Conservation (phyloP, 192 early-diverging fungal genomes). For the Mortierella hygrophila region DNA sequence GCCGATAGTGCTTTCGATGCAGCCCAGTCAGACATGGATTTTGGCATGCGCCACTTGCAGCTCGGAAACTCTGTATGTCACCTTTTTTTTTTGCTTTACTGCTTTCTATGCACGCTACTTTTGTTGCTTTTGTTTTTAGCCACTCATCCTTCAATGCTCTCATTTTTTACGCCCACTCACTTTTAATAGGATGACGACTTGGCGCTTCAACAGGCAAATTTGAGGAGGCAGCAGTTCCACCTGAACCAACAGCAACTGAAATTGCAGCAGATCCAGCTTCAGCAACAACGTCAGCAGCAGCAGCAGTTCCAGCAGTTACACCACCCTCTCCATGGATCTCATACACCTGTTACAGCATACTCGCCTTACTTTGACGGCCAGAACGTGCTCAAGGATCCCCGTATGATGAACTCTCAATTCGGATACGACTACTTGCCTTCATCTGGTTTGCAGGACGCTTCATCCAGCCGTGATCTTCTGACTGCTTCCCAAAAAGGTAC, state of each 20-base stretch:
- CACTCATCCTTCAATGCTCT: neutral
- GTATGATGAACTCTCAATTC: constrained; percentile 35
- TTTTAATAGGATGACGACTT: constrained; percentile 28
- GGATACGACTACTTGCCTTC: constrained; percentile 24
- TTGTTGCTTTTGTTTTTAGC: neutral
- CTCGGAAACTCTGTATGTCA: constrained; percentile 26
- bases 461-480: constrained; percentile 1
- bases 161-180: neutral
- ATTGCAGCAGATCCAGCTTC: constrained; percentile 30
- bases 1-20: constrained; percentile 2
- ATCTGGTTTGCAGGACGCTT: constrained; percentile 2
- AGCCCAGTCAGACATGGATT: constrained; percentile 19
- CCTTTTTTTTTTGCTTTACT: neutral
- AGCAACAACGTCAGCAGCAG: constrained; percentile 33
- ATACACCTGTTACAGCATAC: constrained; percentile 32
- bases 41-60: constrained; percentile 26
- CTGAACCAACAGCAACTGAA: constrained; percentile 34
- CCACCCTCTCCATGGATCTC: constrained; percentile 26
- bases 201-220: constrained; percentile 28
- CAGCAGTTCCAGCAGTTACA: constrained; percentile 9
- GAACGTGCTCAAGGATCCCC: constrained; percentile 32
- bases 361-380: constrained; percentile 44
- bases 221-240: constrained; percentile 31
- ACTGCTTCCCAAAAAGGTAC: constrained; percentile 21
- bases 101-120: neutral